Evolutionary conservation across 257 asterid genomes (phyloP), one percentile per base, ranked within the genome.

Genomic region (Penstemon eatonii): DNA sequence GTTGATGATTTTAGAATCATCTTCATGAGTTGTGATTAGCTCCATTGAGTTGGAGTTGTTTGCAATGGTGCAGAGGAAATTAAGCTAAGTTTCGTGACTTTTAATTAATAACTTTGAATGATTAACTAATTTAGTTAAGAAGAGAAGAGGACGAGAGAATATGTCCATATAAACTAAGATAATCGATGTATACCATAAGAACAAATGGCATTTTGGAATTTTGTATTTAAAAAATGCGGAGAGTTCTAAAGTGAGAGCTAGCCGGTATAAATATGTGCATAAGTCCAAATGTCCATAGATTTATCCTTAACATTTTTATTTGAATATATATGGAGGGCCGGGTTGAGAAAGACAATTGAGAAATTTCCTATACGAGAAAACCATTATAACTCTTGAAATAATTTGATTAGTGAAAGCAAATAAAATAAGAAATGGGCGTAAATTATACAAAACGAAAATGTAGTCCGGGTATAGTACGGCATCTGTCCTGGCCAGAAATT

Each of bases 1-100:
- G 68, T 73, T 70, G 63, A 12, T 55, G 12, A 85, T 33, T 0
- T 65, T 60, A 15, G 80, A 73, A 51, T 87, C 95, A 40, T 83
- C 82, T 45, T 76, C 81, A 40, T 73, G 70, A 40, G 41, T 38
- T 11, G 9, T 19, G 12, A 1, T 58, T 49, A 55, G 56, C 41
- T 83, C 90, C 89, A 82, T 75, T 51, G 77, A 49, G 5, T 38
- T 56, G 55, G 56, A 33, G 54, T 11, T 15, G 4, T 38, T 13
- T 40, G 13, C 39, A 4, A 9, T 58, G 62, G 39, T 40, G 13
- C 15, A 8, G 56, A 47, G 4, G 43, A 38, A 38, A 5, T 19
- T 19, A 49, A 38, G 37, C n/a, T 38, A 45, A 41, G 55, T 58
- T 11, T n/a, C 0, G 65, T 59, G 11, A 41, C 9, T 18, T 5